A percentile compares a stretch with the other conserved stretches of the same genome.
phyloP scores from a whole-genome alignment of 257 asterid genomes.

The Solanum rostratum region DNA sequence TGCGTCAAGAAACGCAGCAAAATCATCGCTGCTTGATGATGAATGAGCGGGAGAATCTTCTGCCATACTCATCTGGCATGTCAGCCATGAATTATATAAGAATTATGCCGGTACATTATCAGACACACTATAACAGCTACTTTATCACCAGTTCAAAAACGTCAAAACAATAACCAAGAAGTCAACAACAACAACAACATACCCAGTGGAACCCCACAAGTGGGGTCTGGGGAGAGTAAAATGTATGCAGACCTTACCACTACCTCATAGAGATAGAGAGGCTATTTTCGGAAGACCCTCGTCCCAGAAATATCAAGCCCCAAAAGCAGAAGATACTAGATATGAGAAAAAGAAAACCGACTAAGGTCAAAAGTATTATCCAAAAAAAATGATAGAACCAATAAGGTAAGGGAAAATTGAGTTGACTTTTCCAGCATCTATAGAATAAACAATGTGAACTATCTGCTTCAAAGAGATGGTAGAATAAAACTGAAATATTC shows the following conservation, averaged over 20 bases:
- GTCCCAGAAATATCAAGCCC: too few species aligned
- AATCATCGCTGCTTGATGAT: conserved; percentile 81
- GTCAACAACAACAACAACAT: background rate
- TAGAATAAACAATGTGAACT: background rate
- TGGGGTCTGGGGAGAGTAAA: too few species aligned
- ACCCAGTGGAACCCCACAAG: too few species aligned
- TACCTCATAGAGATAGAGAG: too few species aligned
- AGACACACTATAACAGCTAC: background rate
- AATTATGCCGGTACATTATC: background rate
- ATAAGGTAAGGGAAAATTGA: background rate
- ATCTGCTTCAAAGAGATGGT: background rate
- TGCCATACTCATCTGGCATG: conserved; percentile 64
- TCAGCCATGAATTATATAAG: background rate
- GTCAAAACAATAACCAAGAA: background rate
- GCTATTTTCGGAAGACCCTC: too few species aligned
- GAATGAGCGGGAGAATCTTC: conserved; percentile 72
- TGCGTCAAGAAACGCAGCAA: conserved; percentile 61
- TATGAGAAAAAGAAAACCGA: too few species aligned
- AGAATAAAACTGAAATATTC: background rate
- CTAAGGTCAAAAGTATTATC: background rate
- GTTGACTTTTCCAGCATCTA: background rate
- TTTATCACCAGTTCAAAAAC: background rate
- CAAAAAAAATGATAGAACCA: background rate
- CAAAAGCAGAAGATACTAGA: too few species aligned
- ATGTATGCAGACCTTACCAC: too few species aligned